Conservation (phyloP, 257 asterid species). For the Solanum ossicruentum region DNA sequence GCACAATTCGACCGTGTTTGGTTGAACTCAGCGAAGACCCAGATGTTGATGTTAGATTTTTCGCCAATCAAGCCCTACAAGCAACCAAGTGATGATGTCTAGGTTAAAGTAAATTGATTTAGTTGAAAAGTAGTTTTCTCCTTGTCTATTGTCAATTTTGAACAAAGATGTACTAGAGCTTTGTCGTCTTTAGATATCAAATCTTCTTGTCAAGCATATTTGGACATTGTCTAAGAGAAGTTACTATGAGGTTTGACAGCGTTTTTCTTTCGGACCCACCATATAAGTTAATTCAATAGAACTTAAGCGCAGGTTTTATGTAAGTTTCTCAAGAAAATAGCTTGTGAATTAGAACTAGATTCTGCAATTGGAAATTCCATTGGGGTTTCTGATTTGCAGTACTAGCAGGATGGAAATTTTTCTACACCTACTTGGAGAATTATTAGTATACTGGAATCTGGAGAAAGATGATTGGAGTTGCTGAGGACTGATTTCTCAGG, state of each 20-base stretch:
- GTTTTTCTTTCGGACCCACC: neutral
- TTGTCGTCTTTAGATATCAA: neutral
- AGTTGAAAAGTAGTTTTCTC: neutral
- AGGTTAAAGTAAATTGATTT: conserved; percentile 22
- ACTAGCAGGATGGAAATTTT: too few relatives aligned
- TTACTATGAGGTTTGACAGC: neutral
- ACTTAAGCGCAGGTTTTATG: neutral
- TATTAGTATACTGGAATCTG: too few relatives aligned
- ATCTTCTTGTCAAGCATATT: neutral
- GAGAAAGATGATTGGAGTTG: too few relatives aligned
- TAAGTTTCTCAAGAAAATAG: neutral
- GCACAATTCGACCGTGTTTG: conserved; percentile 60
- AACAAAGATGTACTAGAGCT: neutral
- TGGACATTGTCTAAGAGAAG: neutral
- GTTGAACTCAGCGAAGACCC: conserved; percentile 87
- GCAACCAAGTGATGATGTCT: conserved; percentile 59
- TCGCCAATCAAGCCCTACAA: conserved; percentile 78
- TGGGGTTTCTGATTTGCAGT: too few relatives aligned
- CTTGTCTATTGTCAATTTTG: neutral
- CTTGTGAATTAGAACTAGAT: neutral
- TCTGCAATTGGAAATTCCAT: too few relatives aligned
- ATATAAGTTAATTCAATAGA: neutral
- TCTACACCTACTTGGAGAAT: too few relatives aligned
- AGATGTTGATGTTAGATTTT: conserved; percentile 83
- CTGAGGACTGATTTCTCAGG: too few relatives aligned